Percentiles rank a stretch among this genome's conserved stretches.
Evolutionary conservation across 2,329 filamentous ascomycete genomes (phyloP).

Genomic region (Calonectria hawksworthii): DNA sequence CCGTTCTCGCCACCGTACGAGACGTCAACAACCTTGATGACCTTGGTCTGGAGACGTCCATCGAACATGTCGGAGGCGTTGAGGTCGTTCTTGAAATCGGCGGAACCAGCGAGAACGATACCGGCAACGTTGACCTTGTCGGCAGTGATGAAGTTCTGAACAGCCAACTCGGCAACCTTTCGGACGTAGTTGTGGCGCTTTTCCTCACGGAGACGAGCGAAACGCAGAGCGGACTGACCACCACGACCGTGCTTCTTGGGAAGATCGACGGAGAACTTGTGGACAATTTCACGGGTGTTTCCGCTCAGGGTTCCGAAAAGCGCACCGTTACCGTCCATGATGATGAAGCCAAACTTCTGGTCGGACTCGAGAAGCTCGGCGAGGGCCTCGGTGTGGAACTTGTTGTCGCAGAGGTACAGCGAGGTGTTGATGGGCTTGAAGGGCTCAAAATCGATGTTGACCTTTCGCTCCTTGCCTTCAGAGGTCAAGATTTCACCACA

Average conservation of each 20-base stretch:
- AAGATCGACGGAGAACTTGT: constrained; percentile 98
- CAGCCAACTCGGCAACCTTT: constrained; percentile 96
- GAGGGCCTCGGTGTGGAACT: constrained; percentile 98
- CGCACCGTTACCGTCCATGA: constrained; percentile 99
- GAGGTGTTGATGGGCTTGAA: constrained; percentile 99
- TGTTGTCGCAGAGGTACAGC: constrained; percentile 99
- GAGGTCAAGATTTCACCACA: constrained; percentile 99
- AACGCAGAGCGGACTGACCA: constrained; percentile 99
- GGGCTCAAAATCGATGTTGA: constrained; percentile 99
- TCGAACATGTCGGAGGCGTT: constrained; percentile 99
- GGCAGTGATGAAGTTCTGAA: constrained; percentile 98
- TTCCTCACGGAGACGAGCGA: constrained; percentile 98
- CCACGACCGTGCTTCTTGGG: constrained; percentile 99
- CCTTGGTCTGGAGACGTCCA: constrained; percentile 89
- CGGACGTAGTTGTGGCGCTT: constrained; percentile 99
- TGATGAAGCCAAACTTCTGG: constrained; percentile 99
- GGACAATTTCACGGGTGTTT: constrained; percentile 95
- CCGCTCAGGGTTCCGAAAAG: constrained; percentile 97
- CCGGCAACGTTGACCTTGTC: constrained; percentile 99
- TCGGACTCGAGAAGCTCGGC: constrained; percentile 98
- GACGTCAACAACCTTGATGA: constrained; percentile 99
- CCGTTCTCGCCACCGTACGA: constrained; percentile 99
- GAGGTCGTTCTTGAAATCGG: constrained; percentile 99
- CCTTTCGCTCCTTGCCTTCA: constrained; percentile 99
- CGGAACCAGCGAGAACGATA: constrained; percentile 94